phyloP scores from a whole-genome alignment of 345 rosid genomes.

The Arabis alpina region DNA sequence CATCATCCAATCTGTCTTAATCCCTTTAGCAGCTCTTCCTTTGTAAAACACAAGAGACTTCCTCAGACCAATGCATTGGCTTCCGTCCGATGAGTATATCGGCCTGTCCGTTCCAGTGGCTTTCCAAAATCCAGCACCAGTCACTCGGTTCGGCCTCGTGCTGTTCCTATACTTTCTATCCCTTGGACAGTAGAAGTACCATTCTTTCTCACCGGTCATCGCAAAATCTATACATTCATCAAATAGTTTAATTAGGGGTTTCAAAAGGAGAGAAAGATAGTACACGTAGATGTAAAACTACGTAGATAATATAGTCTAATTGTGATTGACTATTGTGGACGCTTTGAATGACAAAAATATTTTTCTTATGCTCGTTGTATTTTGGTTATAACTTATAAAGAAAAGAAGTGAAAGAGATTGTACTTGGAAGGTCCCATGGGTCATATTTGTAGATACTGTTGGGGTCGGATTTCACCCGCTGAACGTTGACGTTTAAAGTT shows the following conservation, averaged over 20 bases:
- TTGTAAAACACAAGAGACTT: constrained; percentile 85
- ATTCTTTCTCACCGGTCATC: constrained; percentile 70
- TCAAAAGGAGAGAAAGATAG: too few relatives aligned
- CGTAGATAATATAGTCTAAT: background rate
- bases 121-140: constrained; percentile 85
- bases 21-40: constrained; percentile 84
- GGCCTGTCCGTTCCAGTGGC: constrained; percentile 91
- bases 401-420: background rate
- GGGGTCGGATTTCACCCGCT: too few relatives aligned
- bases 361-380: background rate
- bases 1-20: constrained; percentile 96
- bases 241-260: background rate
- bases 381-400: background rate
- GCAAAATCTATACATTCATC: constrained; percentile 53
- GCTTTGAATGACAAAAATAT: background rate
- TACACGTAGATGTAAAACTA: background rate
- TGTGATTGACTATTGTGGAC: too few relatives aligned
- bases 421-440: constrained; percentile 94
- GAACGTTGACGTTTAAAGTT: too few relatives aligned
- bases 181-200: constrained; percentile 87
- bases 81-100: constrained; percentile 68
- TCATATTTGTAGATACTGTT: constrained; percentile 84
- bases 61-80: constrained; percentile 81
- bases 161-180: constrained; percentile 87
- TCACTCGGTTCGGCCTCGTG: constrained; percentile 80